phyloP scores from a whole-genome alignment of 2,329 filamentous ascomycete genomes.

The Teratosphaeria viscida region DNA sequence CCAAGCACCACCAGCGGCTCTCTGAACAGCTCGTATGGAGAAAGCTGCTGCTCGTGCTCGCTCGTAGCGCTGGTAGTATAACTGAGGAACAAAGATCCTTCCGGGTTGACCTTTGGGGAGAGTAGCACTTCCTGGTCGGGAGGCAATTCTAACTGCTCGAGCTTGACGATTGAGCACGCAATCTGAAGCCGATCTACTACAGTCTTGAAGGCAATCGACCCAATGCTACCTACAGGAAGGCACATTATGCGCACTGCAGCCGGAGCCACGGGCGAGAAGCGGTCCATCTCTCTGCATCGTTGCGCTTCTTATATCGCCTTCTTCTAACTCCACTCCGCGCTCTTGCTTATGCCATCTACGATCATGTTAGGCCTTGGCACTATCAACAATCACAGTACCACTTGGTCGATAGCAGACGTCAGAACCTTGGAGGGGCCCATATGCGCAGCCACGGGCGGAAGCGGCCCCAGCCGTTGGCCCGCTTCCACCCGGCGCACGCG shows the following conservation, averaged over 20 bases:
- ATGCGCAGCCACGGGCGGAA: neutral
- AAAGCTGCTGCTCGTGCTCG: slow-evolving; percentile 66
- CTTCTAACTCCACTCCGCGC: neutral
- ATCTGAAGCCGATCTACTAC: slow-evolving; percentile 69
- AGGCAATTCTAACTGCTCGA: slow-evolving; percentile 12
- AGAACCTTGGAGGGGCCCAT: neutral
- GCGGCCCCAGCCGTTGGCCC: no score
- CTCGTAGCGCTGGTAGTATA: slow-evolving; percentile 70
- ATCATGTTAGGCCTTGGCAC: neutral
- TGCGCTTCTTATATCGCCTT: neutral
- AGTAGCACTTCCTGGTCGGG: slow-evolving; percentile 30
- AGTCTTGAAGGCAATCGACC: slow-evolving; percentile 63
- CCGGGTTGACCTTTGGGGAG: slow-evolving; percentile 77
- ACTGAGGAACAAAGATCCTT: slow-evolving; percentile 80
- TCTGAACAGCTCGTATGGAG: slow-evolving; percentile 82
- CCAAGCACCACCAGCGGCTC: slow-evolving; percentile 77
- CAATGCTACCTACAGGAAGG: slow-evolving; percentile 78
- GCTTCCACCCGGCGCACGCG: neutral
- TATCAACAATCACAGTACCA: neutral
- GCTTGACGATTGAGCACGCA: slow-evolving; percentile 59
- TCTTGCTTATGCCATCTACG: neutral
- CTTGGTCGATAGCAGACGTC: neutral
- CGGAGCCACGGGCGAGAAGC: slow-evolving; percentile 80
- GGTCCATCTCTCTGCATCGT: slow-evolving; percentile 43
- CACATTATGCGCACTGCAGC: slow-evolving; percentile 82